Conservation (phyloP, 345 rosid genomes). For the Cardamine resedifolia region DNA sequence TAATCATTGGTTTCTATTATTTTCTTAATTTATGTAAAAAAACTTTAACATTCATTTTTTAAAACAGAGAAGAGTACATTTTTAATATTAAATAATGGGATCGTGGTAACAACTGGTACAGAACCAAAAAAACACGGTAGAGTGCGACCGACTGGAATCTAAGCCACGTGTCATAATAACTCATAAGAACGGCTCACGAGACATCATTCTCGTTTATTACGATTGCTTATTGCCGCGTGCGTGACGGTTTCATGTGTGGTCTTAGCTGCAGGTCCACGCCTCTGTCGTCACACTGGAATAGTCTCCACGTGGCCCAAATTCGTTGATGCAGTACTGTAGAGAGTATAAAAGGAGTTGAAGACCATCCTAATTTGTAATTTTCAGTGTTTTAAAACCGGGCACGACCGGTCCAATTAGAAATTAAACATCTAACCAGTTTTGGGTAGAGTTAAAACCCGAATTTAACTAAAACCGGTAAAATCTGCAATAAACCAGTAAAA, state of each 20-base stretch:
- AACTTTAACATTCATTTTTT: no score
- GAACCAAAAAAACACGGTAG: background rate
- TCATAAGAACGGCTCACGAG: slow-evolving; percentile 15
- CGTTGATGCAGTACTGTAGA: background rate
- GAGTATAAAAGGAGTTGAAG: background rate
- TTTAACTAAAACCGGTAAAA: no score
- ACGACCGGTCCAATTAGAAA: no score
- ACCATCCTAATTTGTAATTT: background rate
- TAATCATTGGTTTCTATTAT: no score
- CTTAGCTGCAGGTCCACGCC: slow-evolving; percentile 33
- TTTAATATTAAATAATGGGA: slow-evolving; percentile 53
- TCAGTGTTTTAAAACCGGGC: no score
- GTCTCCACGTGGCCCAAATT: slow-evolving; percentile 8
- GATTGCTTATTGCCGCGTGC: slow-evolving; percentile 35
- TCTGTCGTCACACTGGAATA: slow-evolving; percentile 4
- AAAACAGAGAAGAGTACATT: no score
- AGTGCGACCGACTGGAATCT: background rate
- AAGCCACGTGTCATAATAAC: slow-evolving; percentile 14
- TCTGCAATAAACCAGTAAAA: no score
- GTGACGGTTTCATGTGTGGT: slow-evolving; percentile 25
- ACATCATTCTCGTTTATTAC: slow-evolving; percentile 16
- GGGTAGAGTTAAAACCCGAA: no score
- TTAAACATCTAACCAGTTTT: no score
- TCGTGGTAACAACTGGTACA: no score
- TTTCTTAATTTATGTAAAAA: no score